Evolutionary conservation across 1,284 basidiomycete genomes (phyloP).

Genomic region (Ceratobasidium sp.): DNA sequence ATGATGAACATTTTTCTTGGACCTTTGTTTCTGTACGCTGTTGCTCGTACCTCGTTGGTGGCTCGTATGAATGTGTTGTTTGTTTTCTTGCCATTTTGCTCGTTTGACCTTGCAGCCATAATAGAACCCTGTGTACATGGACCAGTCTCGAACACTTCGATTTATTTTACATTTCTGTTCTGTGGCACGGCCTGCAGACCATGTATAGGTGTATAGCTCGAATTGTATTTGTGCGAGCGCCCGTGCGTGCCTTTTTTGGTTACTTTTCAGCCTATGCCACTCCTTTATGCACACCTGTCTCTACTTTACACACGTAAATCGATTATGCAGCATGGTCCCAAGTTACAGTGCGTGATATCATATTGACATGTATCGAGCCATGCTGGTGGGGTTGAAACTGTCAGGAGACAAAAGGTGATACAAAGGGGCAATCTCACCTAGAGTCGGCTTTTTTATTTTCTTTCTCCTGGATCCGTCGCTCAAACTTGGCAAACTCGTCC

Average conservation of each 20-base stretch:
- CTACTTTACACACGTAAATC: background rate
- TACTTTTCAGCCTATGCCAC: conserved; percentile 21
- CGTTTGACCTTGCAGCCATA: conserved; percentile 22
- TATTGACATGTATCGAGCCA: conserved; percentile 79
- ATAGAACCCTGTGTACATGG: conserved; percentile 26
- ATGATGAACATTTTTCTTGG: conserved; percentile 15
- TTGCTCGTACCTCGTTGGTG: background rate
- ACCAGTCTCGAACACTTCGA: conserved; percentile 7
- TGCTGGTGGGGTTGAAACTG: conserved; percentile 57
- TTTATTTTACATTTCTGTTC: conserved; percentile 3
- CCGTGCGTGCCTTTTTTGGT: conserved; percentile 20
- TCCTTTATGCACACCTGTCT: conserved; percentile 17
- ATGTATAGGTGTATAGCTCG: conserved; percentile 12
- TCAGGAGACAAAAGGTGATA: conserved; percentile 27
- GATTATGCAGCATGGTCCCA: background rate
- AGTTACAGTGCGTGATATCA: conserved; percentile 34
- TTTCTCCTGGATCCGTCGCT: conserved; percentile 73
- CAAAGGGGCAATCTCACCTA: conserved; percentile 55
- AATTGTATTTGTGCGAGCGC: conserved; percentile 29
- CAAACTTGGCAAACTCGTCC: conserved; percentile 93
- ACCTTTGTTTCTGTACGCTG: conserved; percentile 19
- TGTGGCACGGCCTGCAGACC: background rate
- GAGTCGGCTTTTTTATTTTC: conserved; percentile 58
- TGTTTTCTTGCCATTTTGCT: background rate
- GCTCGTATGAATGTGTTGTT: background rate